A percentile compares a stretch with the other conserved stretches of the same genome.
phyloP scores from a whole-genome alignment of 306 rosid species.

The Betula pendula region DNA sequence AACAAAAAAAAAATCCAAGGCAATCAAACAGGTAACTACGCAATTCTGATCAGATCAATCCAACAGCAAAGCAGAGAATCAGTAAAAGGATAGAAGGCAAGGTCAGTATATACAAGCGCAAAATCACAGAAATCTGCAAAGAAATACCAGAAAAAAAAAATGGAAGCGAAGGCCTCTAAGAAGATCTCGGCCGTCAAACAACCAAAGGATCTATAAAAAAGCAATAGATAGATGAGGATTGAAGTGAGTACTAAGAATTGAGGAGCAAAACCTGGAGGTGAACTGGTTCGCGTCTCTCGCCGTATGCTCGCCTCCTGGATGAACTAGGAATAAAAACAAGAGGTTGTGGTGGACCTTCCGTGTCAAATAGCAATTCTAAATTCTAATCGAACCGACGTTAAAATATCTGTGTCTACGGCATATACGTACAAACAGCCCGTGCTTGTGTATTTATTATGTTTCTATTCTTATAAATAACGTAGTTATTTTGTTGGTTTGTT shows the following conservation, averaged over 20 bases:
- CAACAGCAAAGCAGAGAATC: neutral
- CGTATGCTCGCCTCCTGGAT: too few species aligned
- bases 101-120: neutral
- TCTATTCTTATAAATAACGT: too few species aligned
- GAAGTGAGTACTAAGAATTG: neutral
- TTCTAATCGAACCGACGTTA: too few species aligned
- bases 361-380: too few species aligned
- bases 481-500: too few species aligned
- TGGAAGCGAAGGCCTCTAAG: neutral
- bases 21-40: neutral
- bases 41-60: neutral
- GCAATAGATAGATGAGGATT: too few species aligned
- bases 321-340: too few species aligned
- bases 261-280: neutral
- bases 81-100: neutral
- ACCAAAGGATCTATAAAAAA: neutral
- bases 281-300: neutral
- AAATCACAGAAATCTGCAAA: neutral
- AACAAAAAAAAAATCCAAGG: neutral
- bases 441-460: too few species aligned
- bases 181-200: neutral
- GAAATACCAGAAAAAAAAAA: neutral
- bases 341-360: too few species aligned
- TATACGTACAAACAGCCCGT: too few species aligned
- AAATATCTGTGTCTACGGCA: too few species aligned